Evolutionary conservation across 371 early-diverging fungal genomes (phyloP).

Genomic region (Syncephalastrum monosporum): DNA sequence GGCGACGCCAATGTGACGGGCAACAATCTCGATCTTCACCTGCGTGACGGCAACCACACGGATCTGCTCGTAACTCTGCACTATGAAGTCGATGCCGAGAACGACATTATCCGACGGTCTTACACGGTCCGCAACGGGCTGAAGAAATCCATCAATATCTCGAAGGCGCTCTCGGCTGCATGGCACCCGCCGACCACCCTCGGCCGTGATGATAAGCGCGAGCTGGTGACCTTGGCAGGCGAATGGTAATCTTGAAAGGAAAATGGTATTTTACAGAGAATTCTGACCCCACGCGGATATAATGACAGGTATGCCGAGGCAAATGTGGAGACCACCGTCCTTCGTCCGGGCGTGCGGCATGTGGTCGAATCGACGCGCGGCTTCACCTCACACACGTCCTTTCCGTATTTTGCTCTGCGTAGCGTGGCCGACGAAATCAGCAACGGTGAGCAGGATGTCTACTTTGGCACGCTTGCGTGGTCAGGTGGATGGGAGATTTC

Average conservation of each 20-base stretch:
- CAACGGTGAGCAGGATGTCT: constrained; percentile 20
- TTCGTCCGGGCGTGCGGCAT: constrained; percentile 27
- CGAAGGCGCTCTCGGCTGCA: constrained; percentile 30
- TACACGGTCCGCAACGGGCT: constrained; percentile 16
- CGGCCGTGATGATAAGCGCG: constrained; percentile 14
- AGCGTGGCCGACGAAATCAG: constrained; percentile 15
- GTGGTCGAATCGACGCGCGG: constrained; percentile 29
- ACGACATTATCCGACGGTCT: constrained; percentile 29
- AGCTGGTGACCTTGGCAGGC: constrained; percentile 33
- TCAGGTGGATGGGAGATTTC: constrained; percentile 41
- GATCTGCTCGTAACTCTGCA: constrained; percentile 20
- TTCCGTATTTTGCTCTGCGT: constrained; percentile 42
- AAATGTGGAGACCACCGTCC: constrained; percentile 21
- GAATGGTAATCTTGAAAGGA: constrained; percentile 26
- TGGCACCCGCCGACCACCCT: constrained; percentile 30
- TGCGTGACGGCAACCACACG: constrained; percentile 19
- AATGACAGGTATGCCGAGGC: constrained; percentile 21
- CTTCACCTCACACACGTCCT: constrained; percentile 34
- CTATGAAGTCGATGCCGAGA: constrained; percentile 28
- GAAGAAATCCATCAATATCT: constrained; percentile 13
- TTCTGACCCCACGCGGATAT: neutral
- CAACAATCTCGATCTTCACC: neutral
- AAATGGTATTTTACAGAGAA: neutral
- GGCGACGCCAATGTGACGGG: constrained; percentile 4
- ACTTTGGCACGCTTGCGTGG: constrained; percentile 47